phyloP scores from a whole-genome alignment of 2,329 filamentous ascomycete genomes.

The Trichoderma sp. region DNA sequence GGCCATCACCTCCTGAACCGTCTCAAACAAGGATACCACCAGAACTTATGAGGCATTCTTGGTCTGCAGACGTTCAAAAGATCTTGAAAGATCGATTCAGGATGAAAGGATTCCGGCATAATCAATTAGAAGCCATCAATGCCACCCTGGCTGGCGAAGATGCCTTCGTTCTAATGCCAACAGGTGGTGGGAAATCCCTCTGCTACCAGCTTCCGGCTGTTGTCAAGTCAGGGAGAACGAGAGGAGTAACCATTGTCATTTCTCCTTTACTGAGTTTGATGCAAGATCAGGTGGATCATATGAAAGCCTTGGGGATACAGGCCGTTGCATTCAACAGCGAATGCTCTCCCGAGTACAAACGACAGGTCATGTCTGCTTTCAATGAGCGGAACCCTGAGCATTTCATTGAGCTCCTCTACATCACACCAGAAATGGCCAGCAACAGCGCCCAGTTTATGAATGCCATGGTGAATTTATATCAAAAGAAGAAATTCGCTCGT shows the following conservation, averaged over 20 bases:
- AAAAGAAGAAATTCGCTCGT: slow-evolving; percentile 74
- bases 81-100: slow-evolving; percentile 83
- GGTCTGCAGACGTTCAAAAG: slow-evolving; percentile 83
- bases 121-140: slow-evolving; percentile 96
- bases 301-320: slow-evolving; percentile 73
- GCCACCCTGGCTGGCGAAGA: slow-evolving; percentile 85
- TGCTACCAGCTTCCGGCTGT: slow-evolving; percentile 95
- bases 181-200: slow-evolving; percentile 92
- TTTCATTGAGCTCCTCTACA: slow-evolving; percentile 84
- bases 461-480: slow-evolving; percentile 69
- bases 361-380: slow-evolving; percentile 67
- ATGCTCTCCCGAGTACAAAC: slow-evolving; percentile 64
- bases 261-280: slow-evolving; percentile 93
- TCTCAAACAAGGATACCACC: slow-evolving; percentile 48
- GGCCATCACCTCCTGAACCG: slow-evolving; percentile 34
- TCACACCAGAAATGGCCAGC: slow-evolving; percentile 95
- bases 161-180: slow-evolving; percentile 96
- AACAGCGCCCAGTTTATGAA: slow-evolving; percentile 73
- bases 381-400: slow-evolving; percentile 69
- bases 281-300: slow-evolving; percentile 92
- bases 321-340: slow-evolving; percentile 84
- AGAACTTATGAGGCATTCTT: slow-evolving; percentile 68
- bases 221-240: slow-evolving; percentile 76
- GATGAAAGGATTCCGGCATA: slow-evolving; percentile 83
- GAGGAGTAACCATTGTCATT: slow-evolving; percentile 90